A percentile compares a stretch with the other conserved stretches of the same genome.
Evolutionary conservation across 148 eudicot species (phyloP).

Genomic region (Nyssa sinensis): DNA sequence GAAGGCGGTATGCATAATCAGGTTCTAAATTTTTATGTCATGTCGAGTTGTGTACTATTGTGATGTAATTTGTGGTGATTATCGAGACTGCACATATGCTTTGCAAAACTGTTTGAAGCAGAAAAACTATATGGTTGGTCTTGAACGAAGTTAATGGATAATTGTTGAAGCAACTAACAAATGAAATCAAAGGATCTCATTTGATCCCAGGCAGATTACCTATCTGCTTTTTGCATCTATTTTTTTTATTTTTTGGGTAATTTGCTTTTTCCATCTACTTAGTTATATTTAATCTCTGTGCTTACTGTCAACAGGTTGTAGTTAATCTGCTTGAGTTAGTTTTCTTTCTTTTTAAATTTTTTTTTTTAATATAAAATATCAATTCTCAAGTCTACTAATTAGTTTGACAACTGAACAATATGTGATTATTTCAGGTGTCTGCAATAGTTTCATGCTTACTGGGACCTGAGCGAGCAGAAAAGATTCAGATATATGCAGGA

Average conservation of each 20-base stretch:
- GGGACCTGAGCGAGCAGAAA: constrained; percentile 86
- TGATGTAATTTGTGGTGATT: background rate
- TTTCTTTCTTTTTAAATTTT: background rate
- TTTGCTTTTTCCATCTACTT: background rate
- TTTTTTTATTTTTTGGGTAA: too few relatives aligned
- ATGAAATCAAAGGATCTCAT: background rate
- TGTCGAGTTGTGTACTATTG: background rate
- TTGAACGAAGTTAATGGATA: background rate
- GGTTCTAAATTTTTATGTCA: constrained; percentile 26
- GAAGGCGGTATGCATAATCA: constrained; percentile 87
- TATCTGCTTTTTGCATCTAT: background rate
- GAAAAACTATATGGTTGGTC: background rate
- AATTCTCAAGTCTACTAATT: background rate
- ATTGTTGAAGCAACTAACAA: background rate
- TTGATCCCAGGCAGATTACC: background rate
- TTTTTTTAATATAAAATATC: background rate
- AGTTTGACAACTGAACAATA: background rate
- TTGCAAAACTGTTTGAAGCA: background rate
- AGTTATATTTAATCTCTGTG: background rate
- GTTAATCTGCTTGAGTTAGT: background rate
- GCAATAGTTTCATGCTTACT: constrained; percentile 92
- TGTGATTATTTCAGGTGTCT: constrained; percentile 64
- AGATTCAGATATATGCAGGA: constrained; percentile 90
- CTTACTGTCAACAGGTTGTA: background rate
- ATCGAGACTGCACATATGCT: background rate